Conservation (phyloP, 2,329 filamentous ascomycete species). For the Orbilia ellipsospora region DNA sequence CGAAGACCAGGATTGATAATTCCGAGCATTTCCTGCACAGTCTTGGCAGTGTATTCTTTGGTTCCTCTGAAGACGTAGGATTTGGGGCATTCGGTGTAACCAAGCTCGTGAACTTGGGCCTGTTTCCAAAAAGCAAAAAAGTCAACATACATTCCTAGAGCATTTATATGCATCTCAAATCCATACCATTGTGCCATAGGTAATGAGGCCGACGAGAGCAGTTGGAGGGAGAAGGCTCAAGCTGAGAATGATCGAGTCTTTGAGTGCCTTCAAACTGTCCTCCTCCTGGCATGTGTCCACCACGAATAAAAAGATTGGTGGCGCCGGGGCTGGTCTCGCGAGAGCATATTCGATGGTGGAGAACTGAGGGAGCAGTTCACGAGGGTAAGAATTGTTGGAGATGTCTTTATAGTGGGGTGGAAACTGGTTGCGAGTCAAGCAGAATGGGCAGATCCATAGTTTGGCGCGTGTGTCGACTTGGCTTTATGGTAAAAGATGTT, state of each 20-base stretch:
- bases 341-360: slow-evolving; percentile 92
- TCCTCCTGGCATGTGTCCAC: slow-evolving; percentile 91
- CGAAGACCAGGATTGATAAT: slow-evolving; percentile 78
- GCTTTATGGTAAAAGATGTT: slow-evolving; percentile 63
- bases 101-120: slow-evolving; percentile 97
- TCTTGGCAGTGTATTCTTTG: slow-evolving; percentile 98
- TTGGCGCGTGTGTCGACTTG: slow-evolving; percentile 85
- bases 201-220: slow-evolving; percentile 83
- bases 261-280: slow-evolving; percentile 82
- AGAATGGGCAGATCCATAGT: slow-evolving; percentile 91
- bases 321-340: slow-evolving; percentile 81
- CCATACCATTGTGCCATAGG: slow-evolving; percentile 89
- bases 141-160: slow-evolving; percentile 17
- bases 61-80: slow-evolving; percentile 97
- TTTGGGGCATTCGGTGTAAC: slow-evolving; percentile 97
- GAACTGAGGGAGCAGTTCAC: slow-evolving; percentile 82
- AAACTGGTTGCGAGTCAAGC: slow-evolving; percentile 82
- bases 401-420: slow-evolving; percentile 92
- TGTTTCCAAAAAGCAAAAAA: slow-evolving; percentile 60
- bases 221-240: slow-evolving; percentile 83
- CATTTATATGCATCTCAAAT: neutral
- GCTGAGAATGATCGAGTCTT: slow-evolving; percentile 88
- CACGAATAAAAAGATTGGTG: slow-evolving; percentile 87
- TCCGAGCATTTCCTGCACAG: slow-evolving; percentile 99
- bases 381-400: slow-evolving; percentile 81